A percentile compares a stretch with the other conserved stretches of the same genome.
Evolutionary conservation across 441 rosid genomes (phyloP).

Genomic region (Populus trichocarpa): DNA sequence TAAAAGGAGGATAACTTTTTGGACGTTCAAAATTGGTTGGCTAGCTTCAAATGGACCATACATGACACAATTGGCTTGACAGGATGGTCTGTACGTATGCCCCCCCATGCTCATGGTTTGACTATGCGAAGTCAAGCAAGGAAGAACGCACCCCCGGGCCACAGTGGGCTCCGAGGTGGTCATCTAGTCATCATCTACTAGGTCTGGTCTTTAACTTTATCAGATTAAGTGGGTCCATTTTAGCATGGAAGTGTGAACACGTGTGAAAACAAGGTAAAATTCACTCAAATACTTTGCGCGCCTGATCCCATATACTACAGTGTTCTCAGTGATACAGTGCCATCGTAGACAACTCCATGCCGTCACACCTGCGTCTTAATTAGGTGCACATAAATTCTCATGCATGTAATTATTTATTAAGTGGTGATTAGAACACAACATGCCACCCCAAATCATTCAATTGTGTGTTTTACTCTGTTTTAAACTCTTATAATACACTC

Average conservation of each 20-base stretch:
- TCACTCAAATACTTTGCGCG: neutral
- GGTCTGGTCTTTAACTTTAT: neutral
- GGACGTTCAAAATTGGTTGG: constrained; percentile 6
- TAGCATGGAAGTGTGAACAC: neutral
- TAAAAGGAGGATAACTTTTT: neutral
- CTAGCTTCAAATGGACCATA: neutral
- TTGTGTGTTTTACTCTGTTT: neutral
- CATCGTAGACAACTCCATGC: neutral
- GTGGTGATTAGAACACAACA: neutral
- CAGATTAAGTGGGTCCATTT: neutral
- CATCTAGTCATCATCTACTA: neutral
- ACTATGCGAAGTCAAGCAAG: neutral
- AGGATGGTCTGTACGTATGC: neutral
- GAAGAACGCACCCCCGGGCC: neutral
- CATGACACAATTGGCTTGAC: neutral
- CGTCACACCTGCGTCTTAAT: constrained; percentile 8
- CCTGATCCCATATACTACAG: neutral
- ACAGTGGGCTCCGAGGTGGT: neutral
- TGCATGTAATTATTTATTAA: neutral
- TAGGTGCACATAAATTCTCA: neutral
- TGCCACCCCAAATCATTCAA: neutral
- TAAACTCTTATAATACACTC: neutral
- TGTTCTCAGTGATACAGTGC: neutral
- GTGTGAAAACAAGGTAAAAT: neutral
- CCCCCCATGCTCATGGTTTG: neutral